Evolutionary conservation across 2,329 filamentous ascomycete genomes (phyloP).

Genomic region (Rutstroemia sydowiana): DNA sequence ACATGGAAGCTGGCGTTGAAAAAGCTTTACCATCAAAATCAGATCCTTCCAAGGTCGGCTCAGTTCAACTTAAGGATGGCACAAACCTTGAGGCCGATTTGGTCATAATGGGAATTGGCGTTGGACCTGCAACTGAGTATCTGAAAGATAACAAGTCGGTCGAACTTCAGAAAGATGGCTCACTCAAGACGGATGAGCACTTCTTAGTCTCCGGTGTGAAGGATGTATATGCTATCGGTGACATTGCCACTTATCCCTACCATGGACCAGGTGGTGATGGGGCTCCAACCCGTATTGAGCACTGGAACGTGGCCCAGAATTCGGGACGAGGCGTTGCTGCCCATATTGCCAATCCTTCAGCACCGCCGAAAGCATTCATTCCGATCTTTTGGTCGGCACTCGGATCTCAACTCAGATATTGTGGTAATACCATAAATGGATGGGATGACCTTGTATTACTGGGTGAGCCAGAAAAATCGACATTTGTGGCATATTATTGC

Average conservation of each 20-base stretch:
- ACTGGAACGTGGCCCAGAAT: slow-evolving; percentile 98
- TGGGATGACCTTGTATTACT: slow-evolving; percentile 81
- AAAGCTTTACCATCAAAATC: slow-evolving; percentile 67
- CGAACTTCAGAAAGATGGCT: slow-evolving; percentile 75
- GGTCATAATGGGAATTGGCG: slow-evolving; percentile 86
- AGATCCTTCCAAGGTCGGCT: slow-evolving; percentile 66
- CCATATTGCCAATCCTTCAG: slow-evolving; percentile 62
- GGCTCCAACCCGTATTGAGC: slow-evolving; percentile 75
- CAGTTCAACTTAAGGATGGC: slow-evolving; percentile 78
- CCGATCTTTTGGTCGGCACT: slow-evolving; percentile 97
- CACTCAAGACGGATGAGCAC: slow-evolving; percentile 69
- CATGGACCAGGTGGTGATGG: slow-evolving; percentile 78
- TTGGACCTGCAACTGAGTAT: slow-evolving; percentile 77
- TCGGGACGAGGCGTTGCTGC: slow-evolving; percentile 72
- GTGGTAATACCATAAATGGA: slow-evolving; percentile 74
- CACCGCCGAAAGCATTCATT: slow-evolving; percentile 66
- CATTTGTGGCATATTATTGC: slow-evolving; percentile 85
- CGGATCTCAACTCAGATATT: slow-evolving; percentile 84
- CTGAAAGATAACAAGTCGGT: slow-evolving; percentile 65
- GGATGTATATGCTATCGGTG: slow-evolving; percentile 87
- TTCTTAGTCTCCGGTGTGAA: slow-evolving; percentile 70
- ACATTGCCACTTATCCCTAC: slow-evolving; percentile 94
- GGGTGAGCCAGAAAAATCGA: slow-evolving; percentile 67
- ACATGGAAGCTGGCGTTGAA: slow-evolving; percentile 73
- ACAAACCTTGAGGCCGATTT: slow-evolving; percentile 79